phyloP scores from a whole-genome alignment of 768 basidiomycete genomes.

The Coprinopsis cinerea region DNA sequence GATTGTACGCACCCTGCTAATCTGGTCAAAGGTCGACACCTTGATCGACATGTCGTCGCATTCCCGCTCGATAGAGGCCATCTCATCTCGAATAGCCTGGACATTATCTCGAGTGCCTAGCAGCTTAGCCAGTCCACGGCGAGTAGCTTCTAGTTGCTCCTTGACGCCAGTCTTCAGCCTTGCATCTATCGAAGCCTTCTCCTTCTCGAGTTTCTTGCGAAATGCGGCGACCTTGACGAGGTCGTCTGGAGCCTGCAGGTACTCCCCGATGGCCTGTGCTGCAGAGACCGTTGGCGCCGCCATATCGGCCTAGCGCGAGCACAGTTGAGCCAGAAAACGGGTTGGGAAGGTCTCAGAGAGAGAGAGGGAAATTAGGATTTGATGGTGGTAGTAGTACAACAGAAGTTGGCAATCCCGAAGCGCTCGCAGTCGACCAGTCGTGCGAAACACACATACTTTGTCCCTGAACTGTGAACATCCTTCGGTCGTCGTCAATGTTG shows the following conservation, averaged over 20 bases:
- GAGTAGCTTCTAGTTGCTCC: constrained; percentile 86
- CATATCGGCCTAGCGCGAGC: constrained; percentile 24
- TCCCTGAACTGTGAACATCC: background rate
- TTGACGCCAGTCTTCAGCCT: constrained; percentile 88
- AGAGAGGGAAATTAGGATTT: constrained; percentile 1
- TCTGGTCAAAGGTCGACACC: constrained; percentile 90
- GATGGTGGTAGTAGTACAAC: background rate
- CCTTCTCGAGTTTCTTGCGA: constrained; percentile 92
- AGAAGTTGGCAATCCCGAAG: background rate
- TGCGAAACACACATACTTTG: background rate
- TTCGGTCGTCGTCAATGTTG: background rate
- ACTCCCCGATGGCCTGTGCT: constrained; percentile 82
- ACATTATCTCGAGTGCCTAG: constrained; percentile 72
- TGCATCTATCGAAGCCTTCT: constrained; percentile 90
- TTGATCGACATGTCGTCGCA: constrained; percentile 70
- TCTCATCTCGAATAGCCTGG: constrained; percentile 79
- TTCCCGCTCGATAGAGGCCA: constrained; percentile 71
- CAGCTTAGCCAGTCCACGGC: constrained; percentile 81
- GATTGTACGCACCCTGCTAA: constrained; percentile 67
- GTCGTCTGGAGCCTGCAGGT: constrained; percentile 90
- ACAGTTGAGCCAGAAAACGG: background rate
- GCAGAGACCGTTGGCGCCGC: constrained; percentile 61
- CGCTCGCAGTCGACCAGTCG: background rate
- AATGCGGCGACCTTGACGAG: constrained; percentile 83
- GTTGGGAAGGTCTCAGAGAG: constrained; percentile 1